Evolutionary conservation across 805 yeast genomes (phyloP).

Genomic region (Zygoascus bituminiphila): DNA sequence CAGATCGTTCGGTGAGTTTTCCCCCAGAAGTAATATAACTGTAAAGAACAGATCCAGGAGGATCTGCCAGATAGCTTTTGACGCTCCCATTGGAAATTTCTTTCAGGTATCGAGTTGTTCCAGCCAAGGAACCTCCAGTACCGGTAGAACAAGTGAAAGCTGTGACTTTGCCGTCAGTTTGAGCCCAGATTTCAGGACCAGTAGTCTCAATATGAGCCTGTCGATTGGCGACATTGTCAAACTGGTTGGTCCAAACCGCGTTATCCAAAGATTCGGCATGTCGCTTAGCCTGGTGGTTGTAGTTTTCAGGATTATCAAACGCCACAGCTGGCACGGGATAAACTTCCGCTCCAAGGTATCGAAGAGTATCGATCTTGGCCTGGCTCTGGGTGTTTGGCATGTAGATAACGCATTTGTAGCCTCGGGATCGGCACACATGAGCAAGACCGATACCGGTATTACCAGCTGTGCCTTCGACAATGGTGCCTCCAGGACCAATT

Average conservation of each 20-base stretch:
- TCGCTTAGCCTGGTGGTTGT: conserved; percentile 77
- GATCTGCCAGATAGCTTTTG: conserved; percentile 73
- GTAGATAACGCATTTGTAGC: conserved; percentile 77
- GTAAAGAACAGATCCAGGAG: conserved; percentile 85
- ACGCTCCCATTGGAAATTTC: conserved; percentile 53
- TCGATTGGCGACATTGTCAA: conserved; percentile 80
- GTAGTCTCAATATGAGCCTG: conserved; percentile 85
- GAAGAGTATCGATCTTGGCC: conserved; percentile 64
- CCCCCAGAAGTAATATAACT: conserved; percentile 69
- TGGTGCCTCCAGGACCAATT: conserved; percentile 67
- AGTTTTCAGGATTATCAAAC: conserved; percentile 70
- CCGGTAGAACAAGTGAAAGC: conserved; percentile 90
- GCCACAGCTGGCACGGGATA: conserved; percentile 86
- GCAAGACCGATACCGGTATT: conserved; percentile 94
- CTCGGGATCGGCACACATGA: conserved; percentile 64
- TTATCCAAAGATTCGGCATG: conserved; percentile 70
- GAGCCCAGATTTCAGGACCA: conserved; percentile 90
- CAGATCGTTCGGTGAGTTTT: conserved; percentile 57
- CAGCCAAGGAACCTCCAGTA: conserved; percentile 90
- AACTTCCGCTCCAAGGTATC: conserved; percentile 76
- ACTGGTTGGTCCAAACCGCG: conserved; percentile 91
- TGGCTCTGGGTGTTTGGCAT: conserved; percentile 90
- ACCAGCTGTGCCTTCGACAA: conserved; percentile 92
- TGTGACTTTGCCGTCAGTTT: conserved; percentile 65
- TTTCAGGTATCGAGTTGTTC: conserved; percentile 71